phyloP scores from a whole-genome alignment of 257 asterid genomes.

The Eustoma russellianum region DNA sequence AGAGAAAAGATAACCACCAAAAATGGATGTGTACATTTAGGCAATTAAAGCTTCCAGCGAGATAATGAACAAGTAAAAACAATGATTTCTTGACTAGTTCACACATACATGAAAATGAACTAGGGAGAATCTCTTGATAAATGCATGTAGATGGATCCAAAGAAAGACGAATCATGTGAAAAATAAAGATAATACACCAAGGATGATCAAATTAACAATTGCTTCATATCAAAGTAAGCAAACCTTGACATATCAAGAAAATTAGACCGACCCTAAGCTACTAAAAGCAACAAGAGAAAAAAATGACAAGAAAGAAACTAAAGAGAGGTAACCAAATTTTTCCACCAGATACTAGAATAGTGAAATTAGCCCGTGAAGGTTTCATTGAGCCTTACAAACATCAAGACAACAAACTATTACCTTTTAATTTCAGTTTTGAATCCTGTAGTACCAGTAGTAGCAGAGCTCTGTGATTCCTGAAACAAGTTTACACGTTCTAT shows the following conservation, averaged over 20 bases:
- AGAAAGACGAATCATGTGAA: too few species aligned
- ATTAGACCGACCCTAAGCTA: not conserved
- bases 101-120: too few species aligned
- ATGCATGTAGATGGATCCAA: too few species aligned
- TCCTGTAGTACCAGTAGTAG: conserved; percentile 25
- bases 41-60: too few species aligned
- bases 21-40: not conserved
- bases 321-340: not conserved
- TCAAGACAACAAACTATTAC: conserved; percentile 25
- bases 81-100: too few species aligned
- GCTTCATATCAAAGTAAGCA: too few species aligned
- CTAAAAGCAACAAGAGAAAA: not conserved
- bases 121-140: too few species aligned
- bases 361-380: not conserved
- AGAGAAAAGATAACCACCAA: conserved; percentile 10
- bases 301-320: not conserved
- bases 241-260: too few species aligned
- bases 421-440: conserved; percentile 49
- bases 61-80: too few species aligned
- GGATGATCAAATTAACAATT: too few species aligned
- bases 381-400: not conserved
- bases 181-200: too few species aligned
- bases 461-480: conserved; percentile 37
- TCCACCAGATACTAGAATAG: too few species aligned
- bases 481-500: conserved; percentile 11